Evolutionary conservation across 2,329 filamentous ascomycete genomes (phyloP).

Genomic region (Remersonia thermophila): DNA sequence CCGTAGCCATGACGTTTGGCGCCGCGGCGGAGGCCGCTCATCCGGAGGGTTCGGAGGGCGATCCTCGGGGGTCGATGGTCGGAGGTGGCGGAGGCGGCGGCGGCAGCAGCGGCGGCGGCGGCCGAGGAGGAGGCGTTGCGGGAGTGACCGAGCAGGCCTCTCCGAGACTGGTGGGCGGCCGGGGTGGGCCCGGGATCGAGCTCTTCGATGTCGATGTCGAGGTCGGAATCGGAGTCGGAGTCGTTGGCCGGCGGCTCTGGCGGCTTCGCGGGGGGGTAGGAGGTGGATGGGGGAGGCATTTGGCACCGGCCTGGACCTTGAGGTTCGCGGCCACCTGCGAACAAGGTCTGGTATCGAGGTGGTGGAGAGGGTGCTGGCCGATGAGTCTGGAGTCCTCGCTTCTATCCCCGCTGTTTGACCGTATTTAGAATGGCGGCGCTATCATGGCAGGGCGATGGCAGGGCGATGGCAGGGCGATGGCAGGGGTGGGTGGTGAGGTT

Average conservation of each 20-base stretch:
- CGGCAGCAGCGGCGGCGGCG: too few relatives aligned
- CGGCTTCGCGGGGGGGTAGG: slow-evolving; percentile 43
- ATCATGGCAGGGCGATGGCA: too few relatives aligned
- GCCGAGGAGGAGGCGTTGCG: slow-evolving; percentile 26
- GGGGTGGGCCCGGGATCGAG: slow-evolving; percentile 48
- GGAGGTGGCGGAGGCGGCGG: slow-evolving; percentile 10
- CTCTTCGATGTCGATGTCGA: slow-evolving; percentile 67
- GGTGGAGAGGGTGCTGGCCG: too few relatives aligned
- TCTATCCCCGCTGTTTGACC: too few relatives aligned
- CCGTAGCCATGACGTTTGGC: slow-evolving; percentile 46
- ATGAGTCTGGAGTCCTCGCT: too few relatives aligned
- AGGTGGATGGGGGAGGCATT: slow-evolving; percentile 42
- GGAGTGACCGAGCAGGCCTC: slow-evolving; percentile 36
- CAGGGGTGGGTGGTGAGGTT: too few relatives aligned
- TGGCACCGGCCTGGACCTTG: slow-evolving; percentile 24
- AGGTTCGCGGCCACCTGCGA: not conserved
- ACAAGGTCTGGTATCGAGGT: too few relatives aligned
- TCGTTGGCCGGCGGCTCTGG: slow-evolving; percentile 55
- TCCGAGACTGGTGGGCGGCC: slow-evolving; percentile 24
- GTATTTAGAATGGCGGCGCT: too few relatives aligned
- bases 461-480: too few relatives aligned
- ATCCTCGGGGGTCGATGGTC: slow-evolving; percentile 46
- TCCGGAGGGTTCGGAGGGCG: slow-evolving; percentile 58
- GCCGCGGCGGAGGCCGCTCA: slow-evolving; percentile 48
- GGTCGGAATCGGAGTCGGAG: slow-evolving; percentile 67